Evolutionary conservation across 352 stramenopile genomes (phyloP).

Genomic region (Phytopythium cucurbitacearum): DNA sequence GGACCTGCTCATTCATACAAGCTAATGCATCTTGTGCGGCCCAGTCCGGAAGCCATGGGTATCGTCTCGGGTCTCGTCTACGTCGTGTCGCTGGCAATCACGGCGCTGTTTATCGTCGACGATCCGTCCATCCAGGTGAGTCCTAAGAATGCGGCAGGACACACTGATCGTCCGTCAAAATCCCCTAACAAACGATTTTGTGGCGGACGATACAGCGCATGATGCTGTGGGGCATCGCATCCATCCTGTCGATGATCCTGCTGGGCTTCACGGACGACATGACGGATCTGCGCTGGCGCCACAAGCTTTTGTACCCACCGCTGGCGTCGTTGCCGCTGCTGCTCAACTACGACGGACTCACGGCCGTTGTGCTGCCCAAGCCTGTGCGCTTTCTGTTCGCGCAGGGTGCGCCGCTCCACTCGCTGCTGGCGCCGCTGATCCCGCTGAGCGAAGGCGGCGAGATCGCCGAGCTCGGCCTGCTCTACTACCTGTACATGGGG

Average conservation of each 20-base stretch:
- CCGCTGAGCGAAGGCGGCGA: slow-evolving; percentile 73
- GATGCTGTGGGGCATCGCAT: slow-evolving; percentile 80
- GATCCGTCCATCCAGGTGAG: slow-evolving; percentile 52
- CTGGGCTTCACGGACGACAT: slow-evolving; percentile 95
- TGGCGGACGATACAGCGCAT: slow-evolving; percentile 31
- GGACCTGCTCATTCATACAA: background rate
- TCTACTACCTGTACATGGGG: slow-evolving; percentile 98
- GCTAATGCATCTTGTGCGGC: background rate
- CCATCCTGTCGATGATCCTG: slow-evolving; percentile 90
- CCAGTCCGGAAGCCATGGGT: slow-evolving; percentile 81
- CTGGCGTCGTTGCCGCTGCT: slow-evolving; percentile 96
- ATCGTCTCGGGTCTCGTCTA: slow-evolving; percentile 87
- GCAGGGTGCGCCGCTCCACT: slow-evolving; percentile 52
- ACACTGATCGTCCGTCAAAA: background rate
- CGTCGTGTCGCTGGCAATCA: slow-evolving; percentile 66
- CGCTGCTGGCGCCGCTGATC: slow-evolving; percentile 58
- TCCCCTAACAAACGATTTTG: background rate
- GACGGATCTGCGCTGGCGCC: slow-evolving; percentile 92
- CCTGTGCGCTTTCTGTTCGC: slow-evolving; percentile 68
- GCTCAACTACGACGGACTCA: slow-evolving; percentile 95
- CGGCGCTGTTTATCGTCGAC: slow-evolving; percentile 63
- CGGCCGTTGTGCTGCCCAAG: slow-evolving; percentile 92
- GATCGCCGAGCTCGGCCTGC: slow-evolving; percentile 90
- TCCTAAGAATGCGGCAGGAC: background rate
- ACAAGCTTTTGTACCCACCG: slow-evolving; percentile 97